A percentile compares a stretch with the other conserved stretches of the same genome.
phyloP scores from a whole-genome alignment of 305 asterid genomes.

The Fraxinus xanthoxyloides region DNA sequence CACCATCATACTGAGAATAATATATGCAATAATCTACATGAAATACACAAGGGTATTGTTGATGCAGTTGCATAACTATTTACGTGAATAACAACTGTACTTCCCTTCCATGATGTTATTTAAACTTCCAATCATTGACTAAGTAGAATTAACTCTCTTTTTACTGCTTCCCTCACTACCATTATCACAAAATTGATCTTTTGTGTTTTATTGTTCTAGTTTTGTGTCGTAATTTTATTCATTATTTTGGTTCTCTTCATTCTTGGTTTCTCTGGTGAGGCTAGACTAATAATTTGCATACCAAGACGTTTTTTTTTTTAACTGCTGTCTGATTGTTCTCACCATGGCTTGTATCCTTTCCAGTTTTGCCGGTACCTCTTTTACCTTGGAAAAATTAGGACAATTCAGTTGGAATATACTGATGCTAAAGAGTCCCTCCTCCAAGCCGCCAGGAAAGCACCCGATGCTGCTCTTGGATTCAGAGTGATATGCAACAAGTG shows the following conservation, averaged over 20 bases:
- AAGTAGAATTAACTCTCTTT: background rate
- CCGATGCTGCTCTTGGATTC: constrained; percentile 88
- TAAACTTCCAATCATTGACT: background rate
- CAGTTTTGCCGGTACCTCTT: constrained; percentile 89
- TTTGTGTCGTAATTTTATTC: background rate
- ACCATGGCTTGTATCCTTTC: constrained; percentile 25
- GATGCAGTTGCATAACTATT: background rate
- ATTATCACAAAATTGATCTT: background rate
- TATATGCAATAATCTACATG: background rate
- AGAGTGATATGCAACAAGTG: constrained; percentile 85
- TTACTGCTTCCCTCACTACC: background rate
- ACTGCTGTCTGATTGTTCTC: constrained; percentile 6
- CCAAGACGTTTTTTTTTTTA: background rate
- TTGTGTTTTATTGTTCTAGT: background rate
- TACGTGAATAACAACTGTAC: background rate
- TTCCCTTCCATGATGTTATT: background rate
- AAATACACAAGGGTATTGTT: background rate
- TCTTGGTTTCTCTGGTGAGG: background rate
- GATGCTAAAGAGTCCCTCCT: constrained; percentile 99
- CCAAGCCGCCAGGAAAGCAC: constrained; percentile 98
- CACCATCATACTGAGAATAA: background rate
- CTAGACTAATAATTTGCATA: background rate
- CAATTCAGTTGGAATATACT: constrained; percentile 91
- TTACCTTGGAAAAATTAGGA: constrained; percentile 94
- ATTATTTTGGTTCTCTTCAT: background rate